Base-by-base conservation (phyloP, 192 early-diverging fungal species). In the Lobosporangium transversale region DNA sequence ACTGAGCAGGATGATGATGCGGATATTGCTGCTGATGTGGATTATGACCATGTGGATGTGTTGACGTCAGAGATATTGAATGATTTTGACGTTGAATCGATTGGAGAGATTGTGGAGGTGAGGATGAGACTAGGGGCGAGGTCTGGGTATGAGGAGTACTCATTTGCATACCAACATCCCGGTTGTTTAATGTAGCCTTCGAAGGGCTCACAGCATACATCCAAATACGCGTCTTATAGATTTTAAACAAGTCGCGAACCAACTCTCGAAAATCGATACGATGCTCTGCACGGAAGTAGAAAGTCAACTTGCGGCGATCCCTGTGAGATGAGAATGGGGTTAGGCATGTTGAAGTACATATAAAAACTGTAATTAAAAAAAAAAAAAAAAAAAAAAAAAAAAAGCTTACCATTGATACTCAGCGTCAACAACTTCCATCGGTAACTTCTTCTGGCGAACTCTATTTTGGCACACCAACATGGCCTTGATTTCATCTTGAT, bases 201-300 rank as follows among this genome's bases (percentile, higher is more conserved):
- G 64, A 50, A 3, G 55, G 47, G 43, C 78, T 81, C 20, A 81
- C 80, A 47, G 80, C 80, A 45, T 70, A 91, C 94, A 97, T 95
- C 97, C 97, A 98, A 70, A 98, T 97, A 43, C 97, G 91, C 20
- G 97, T 96, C 80, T 99, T 99, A 82, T 96, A 97, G 47, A 95
- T 90, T 79, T 97, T 97, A 81, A 97, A 99, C 57, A 97, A 86
- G 44, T 97, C 95, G 43, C 95, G 87, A 59, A 97, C 95, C 62
- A 99, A 85, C 80, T 97, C 96, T 52, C 95, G 88, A 80, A 98
- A 98, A 80, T 98, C 96, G 55, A 98, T 93, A 33, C 97, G 90
- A 68, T 92, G 89, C 44, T 95, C 94, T 12, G 95, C 94, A 6
- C 93, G 89, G 83, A 96, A 99, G 78, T 96, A 96, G 52, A 97